Percentiles rank a stretch among this genome's conserved stretches.
Conservation (phyloP, 257 asterid genomes). For the Primulina eburnea region DNA sequence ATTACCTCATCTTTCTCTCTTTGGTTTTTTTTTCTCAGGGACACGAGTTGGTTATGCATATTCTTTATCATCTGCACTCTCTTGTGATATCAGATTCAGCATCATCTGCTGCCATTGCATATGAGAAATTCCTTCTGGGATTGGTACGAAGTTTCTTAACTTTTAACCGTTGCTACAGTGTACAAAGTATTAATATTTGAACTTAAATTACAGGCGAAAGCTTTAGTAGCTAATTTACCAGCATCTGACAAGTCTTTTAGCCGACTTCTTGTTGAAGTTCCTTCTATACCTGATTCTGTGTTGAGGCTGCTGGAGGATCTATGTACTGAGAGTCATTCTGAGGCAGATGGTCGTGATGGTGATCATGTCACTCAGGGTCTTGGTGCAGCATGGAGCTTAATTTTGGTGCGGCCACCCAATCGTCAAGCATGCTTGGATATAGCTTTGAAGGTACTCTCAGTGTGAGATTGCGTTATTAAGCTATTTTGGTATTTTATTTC, state of each 20-base stretch:
- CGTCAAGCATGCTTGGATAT: slow-evolving; percentile 91
- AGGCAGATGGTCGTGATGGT: slow-evolving; percentile 60
- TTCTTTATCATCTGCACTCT: slow-evolving; percentile 77
- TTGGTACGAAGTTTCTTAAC: slow-evolving; percentile 57
- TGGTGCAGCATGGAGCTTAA: slow-evolving; percentile 92
- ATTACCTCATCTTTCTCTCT: slow-evolving; percentile 7
- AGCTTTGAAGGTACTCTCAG: slow-evolving; percentile 70
- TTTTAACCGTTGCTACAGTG: slow-evolving; percentile 10
- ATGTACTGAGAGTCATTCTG: slow-evolving; percentile 58
- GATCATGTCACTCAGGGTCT: slow-evolving; percentile 99
- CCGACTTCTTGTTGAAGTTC: slow-evolving; percentile 94
- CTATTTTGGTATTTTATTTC: slow-evolving; percentile 18
- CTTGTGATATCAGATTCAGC: slow-evolving; percentile 60
- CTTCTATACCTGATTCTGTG: slow-evolving; percentile 75
- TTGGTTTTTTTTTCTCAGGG: slow-evolving; percentile 57
- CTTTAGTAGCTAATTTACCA: slow-evolving; percentile 70
- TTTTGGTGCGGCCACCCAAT: slow-evolving; percentile 72
- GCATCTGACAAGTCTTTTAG: slow-evolving; percentile 92
- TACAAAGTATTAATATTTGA: slow-evolving; percentile 28
- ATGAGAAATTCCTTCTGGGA: slow-evolving; percentile 75
- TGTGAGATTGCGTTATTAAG: slow-evolving; percentile 17
- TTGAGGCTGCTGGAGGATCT: slow-evolving; percentile 70
- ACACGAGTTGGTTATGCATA: slow-evolving; percentile 86
- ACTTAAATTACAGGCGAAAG: slow-evolving; percentile 61
- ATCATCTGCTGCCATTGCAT: slow-evolving; percentile 60